Evolutionary conservation across 768 basidiomycete species (phyloP).

Genomic region (Kwoniella sp.): DNA sequence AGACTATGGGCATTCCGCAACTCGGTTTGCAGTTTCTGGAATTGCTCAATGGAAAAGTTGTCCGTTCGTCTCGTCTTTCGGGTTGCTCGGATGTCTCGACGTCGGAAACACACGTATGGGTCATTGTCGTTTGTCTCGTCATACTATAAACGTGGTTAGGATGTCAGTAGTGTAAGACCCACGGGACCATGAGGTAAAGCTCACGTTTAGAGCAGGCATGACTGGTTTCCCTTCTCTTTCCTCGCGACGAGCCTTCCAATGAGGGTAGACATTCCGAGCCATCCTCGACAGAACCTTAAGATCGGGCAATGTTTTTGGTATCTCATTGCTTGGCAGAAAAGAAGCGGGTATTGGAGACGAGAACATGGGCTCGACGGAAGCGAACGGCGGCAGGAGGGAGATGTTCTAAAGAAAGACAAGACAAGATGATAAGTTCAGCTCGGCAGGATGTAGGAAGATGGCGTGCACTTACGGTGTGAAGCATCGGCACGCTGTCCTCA

Average conservation of each 20-base stretch:
- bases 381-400: conserved; percentile 55
- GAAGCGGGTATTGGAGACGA: conserved; percentile 65
- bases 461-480: conserved; percentile 74
- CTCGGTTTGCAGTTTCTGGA: conserved; percentile 77
- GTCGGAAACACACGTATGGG: conserved; percentile 95
- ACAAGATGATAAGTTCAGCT: background rate
- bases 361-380: conserved; percentile 65
- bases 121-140: conserved; percentile 89
- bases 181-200: conserved; percentile 47
- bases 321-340: conserved; percentile 69
- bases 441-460: background rate
- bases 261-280: conserved; percentile 75
- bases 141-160: conserved; percentile 59
- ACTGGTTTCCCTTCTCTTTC: conserved; percentile 80
- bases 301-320: conserved; percentile 71
- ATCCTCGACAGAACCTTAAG: conserved; percentile 68
- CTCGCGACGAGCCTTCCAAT: conserved; percentile 84
- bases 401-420: conserved; percentile 49
- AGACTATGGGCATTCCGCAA: conserved; percentile 72
- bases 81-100: conserved; percentile 88
- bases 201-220: conserved; percentile 83
- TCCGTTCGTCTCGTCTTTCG: conserved; percentile 94
- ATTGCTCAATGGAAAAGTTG: conserved; percentile 82
- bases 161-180: background rate
- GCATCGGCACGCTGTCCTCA: conserved; percentile 82